Evolutionary conservation across 805 yeast genomes (phyloP), one percentile per base, ranked within the genome.

Genomic region (Zygosaccharomyces kombuchaensis): DNA sequence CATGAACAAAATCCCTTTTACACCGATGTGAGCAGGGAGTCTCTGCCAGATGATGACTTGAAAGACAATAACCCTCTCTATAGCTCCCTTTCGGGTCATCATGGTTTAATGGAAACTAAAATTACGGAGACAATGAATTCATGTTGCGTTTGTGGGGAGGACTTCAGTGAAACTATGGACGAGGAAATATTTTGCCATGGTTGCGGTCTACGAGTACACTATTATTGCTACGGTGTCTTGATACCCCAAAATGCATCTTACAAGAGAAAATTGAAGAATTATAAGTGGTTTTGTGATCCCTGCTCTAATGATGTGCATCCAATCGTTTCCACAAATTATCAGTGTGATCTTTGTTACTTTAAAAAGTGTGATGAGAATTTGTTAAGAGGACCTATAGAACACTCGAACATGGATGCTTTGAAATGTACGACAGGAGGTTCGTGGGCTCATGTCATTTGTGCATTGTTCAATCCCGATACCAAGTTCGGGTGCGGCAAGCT

Each of bases 401-500:
- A 53, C 34, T 73, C 73, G 1, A 64, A 64, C 25, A 81, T 86
- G 0, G 90, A 84, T 54, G 86, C 81, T 25, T 61, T 87, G 54
- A 84, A 85, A 56, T 72, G 87, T n/a, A 80, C 93, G 0, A 53
- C 59, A 3, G 76, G 73, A 45, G 86, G 86, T 1, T 71, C 73
- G 46, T 89, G 96, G 96, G 80, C 81, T 27, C 96, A 89, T 68
- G 67, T 83, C 2, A 50, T 77, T 2, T 89, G 97, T 65, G 82
- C 90, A 0, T 40, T 84, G 0, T 81, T 81, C 58, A 67, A 69
- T 23, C 65, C 75, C 4, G 66, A 68, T n/a, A 59, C 74, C 4
- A 64, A 62, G 23, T 78, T 74, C 57, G 78, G 72, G 0, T 67
- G 73, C 50, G 27, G 70, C 1, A 48, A 58, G 16, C 36, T 64